Evolutionary conservation across 1,284 basidiomycete genomes (phyloP), one percentile per base, ranked within the genome.

Genomic region (Prillingera fragicola): DNA sequence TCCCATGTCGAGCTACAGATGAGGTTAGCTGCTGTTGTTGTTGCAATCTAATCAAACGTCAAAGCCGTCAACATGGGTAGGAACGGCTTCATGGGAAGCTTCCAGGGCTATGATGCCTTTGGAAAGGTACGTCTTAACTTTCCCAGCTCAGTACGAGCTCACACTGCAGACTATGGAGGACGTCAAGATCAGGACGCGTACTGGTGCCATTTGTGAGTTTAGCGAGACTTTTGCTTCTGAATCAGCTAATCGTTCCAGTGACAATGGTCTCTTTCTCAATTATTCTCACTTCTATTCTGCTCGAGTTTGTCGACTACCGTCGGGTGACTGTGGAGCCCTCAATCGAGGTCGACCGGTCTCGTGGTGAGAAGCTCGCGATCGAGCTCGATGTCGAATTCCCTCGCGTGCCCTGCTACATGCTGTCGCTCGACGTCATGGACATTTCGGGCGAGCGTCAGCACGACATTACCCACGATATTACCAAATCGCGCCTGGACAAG

Each of bases 381-480:
- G 83, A 84, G 63, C 75, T 99, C 73, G 92, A 98, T 65, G 76
- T 99, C 46, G 90, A 87, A 2, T 99, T 98, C 73, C 94, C 95
- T 1, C 80, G 89, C 55, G 91, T 99, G 23, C 95, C 95, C 25
- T 99, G 95, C 73, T 98, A 95, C 73, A 90, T 96, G 35, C 78
- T 96, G 38, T 91, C 87, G 65, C 72, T 98, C 43, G 95, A 98
- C 69, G 82, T 98, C 41, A 95, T 96, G 87, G 95, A 99, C 67
- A 95, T 98, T 52, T 89, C 86, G 45, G 95, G 95, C 22, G 94
- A 97, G 74, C 82, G 85, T 33, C 90, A 95, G 66, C 79, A 84
- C 50, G 91, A 95, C 60, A 69, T 95, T 34, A 79, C 86, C 10
- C 94, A 97, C 71, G 90, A 91, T 63, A 79, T 98, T 49, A 63